phyloP scores from a whole-genome alignment of 345 rosid genomes.

The Passiflora organensis region DNA sequence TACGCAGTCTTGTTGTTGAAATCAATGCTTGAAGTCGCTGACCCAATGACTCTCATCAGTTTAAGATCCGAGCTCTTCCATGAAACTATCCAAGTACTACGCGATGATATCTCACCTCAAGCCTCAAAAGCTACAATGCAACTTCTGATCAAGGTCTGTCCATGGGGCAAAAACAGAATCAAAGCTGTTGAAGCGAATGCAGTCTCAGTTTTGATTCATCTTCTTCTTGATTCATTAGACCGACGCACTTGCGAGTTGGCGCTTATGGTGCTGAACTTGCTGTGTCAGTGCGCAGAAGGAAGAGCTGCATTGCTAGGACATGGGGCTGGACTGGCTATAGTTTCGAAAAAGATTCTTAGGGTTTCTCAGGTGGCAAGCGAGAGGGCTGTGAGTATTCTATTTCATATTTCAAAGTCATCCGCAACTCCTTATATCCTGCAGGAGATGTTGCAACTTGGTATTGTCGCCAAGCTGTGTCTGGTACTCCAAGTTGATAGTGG shows the following conservation, averaged over 20 bases:
- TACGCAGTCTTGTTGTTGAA: slow-evolving; percentile 34
- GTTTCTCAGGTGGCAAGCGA: slow-evolving; percentile 38
- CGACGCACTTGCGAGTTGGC: slow-evolving; percentile 37
- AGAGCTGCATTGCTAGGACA: slow-evolving; percentile 34
- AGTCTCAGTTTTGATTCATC: slow-evolving; percentile 30
- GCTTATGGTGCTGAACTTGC: slow-evolving; percentile 31
- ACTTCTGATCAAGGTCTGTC: slow-evolving; percentile 32
- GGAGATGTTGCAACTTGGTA: slow-evolving; percentile 43
- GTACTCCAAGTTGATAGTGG: slow-evolving; percentile 35
- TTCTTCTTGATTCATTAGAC: slow-evolving; percentile 40
- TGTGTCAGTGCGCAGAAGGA: slow-evolving; percentile 43
- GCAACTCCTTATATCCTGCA: slow-evolving; percentile 29
- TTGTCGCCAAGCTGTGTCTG: slow-evolving; percentile 35
- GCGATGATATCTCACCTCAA: slow-evolving; percentile 42
- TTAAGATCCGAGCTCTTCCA: slow-evolving; percentile 28
- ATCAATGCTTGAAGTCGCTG: slow-evolving; percentile 37
- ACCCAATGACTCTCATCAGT: slow-evolving; percentile 37
- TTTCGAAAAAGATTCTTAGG: slow-evolving; percentile 41
- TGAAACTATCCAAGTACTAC: slow-evolving; percentile 33
- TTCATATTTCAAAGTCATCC: slow-evolving; percentile 28
- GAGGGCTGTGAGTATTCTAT: slow-evolving; percentile 36
- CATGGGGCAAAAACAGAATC: slow-evolving; percentile 61
- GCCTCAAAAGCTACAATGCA: slow-evolving; percentile 44
- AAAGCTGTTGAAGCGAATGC: slow-evolving; percentile 45
- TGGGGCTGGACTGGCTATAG: slow-evolving; percentile 34